These are phyloP conservation scores for Cokeromyces recurvatus DNA, from an alignment of 371 early-diverging fungal genomes.

Conservation along the genomic window DNA sequence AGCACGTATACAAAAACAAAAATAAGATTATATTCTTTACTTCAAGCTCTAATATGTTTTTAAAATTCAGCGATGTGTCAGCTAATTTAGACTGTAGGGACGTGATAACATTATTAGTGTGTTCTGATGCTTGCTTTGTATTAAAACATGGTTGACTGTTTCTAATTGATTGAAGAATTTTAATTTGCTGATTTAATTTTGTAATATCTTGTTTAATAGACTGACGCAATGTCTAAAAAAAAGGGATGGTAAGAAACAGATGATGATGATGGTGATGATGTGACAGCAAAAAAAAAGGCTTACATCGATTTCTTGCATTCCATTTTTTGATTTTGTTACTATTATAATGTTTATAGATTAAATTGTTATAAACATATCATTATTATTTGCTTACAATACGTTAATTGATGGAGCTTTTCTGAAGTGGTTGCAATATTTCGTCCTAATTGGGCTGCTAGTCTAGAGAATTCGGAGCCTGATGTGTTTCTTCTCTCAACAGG, in stretches of 20 bases:
- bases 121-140: conserved; percentile 79
- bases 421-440: conserved; percentile 54
- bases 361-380: too few species aligned
- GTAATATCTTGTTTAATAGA: conserved; percentile 94
- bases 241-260: neutral
- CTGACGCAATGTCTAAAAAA: conserved; percentile 74
- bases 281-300: too few species aligned
- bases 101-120: conserved; percentile 84
- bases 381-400: conserved; percentile 46
- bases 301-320: conserved; percentile 53
- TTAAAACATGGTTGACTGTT: conserved; percentile 31
- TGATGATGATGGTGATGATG: too few species aligned
- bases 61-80: conserved; percentile 81
- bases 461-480: conserved; percentile 51
- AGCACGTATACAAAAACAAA: neutral
- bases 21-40: conserved; percentile 16
- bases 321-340: conserved; percentile 12
- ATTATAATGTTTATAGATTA: neutral
- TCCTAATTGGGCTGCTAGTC: conserved; percentile 56
- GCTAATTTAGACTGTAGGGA: conserved; percentile 87
- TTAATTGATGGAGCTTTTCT: conserved; percentile 59
- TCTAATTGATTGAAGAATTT: conserved; percentile 65
- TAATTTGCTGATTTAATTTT: conserved; percentile 82
- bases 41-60: conserved; percentile 88
- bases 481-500: neutral